These are phyloP conservation scores for Pythium angustatum DNA, from an alignment of 352 stramenopile genomes.

Conservation along the genomic window DNA sequence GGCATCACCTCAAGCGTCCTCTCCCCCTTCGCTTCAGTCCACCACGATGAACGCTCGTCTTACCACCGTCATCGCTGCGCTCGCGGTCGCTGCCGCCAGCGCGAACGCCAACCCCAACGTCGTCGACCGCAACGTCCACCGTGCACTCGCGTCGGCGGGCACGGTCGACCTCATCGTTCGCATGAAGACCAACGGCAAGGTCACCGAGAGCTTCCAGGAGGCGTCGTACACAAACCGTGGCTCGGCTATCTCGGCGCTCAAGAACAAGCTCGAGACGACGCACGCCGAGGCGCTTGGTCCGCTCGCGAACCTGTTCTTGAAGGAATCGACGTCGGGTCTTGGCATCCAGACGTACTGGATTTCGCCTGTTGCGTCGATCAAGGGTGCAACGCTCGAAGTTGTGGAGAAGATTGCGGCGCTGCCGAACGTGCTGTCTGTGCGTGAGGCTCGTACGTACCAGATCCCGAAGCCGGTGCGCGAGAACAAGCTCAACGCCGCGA, in stretches of 20 bases:
- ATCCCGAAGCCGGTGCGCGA: constrained; percentile 8
- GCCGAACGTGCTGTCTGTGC: constrained; percentile 24
- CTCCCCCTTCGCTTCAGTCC: not conserved
- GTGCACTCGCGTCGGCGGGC: constrained; percentile 1
- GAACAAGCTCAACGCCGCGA: not conserved
- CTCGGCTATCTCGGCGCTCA: constrained; percentile 20
- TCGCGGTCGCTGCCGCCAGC: constrained; percentile 4
- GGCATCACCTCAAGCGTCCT: not conserved
- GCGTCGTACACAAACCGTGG: constrained; percentile 15
- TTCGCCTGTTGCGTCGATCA: constrained; percentile 30
- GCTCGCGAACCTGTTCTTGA: constrained; percentile 20
- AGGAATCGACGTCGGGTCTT: constrained; percentile 15
- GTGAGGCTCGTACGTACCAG: constrained; percentile 15
- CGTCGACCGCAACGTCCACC: constrained; percentile 21
- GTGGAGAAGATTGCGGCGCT: constrained; percentile 25
- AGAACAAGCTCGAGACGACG: constrained; percentile 16
- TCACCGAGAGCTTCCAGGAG: constrained; percentile 20
- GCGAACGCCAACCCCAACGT: not conserved
- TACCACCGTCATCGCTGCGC: constrained; percentile 4
- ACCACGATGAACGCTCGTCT: constrained; percentile 18
- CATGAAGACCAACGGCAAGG: constrained; percentile 5
- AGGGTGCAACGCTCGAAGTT: constrained; percentile 27
- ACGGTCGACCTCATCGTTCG: constrained; percentile 15
- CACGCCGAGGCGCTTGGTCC: not conserved
- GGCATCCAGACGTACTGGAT: constrained; percentile 33